A percentile compares a stretch with the other conserved stretches of the same genome.
These are phyloP conservation scores for Amaranthus hypochondriacus DNA, from an alignment of 148 eudicot species.

Conservation along the genomic window DNA sequence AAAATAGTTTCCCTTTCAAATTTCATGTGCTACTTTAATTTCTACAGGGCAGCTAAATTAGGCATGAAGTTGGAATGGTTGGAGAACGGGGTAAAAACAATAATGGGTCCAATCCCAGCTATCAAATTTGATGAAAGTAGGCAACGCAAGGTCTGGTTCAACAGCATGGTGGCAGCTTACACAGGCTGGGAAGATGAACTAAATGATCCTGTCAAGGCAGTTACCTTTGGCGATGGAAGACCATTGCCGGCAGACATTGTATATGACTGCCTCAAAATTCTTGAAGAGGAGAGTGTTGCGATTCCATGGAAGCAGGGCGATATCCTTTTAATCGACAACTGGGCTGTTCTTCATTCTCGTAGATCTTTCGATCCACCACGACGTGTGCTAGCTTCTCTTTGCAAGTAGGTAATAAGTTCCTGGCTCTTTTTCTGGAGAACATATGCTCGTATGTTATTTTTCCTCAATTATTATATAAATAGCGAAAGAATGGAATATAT, in stretches of 20 bases:
- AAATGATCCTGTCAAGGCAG: conserved; percentile 72
- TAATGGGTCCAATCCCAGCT: conserved; percentile 84
- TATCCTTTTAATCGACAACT: conserved; percentile 66
- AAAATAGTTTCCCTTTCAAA: neutral
- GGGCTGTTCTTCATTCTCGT: conserved; percentile 86
- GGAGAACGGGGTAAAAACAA: conserved; percentile 63
- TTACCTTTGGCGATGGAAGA: conserved; percentile 81
- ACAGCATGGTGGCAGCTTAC: conserved; percentile 84
- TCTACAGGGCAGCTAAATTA: conserved; percentile 67
- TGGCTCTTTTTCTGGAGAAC: neutral
- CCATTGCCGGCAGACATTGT: conserved; percentile 53
- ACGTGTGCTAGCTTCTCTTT: conserved; percentile 73
- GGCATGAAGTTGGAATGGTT: conserved; percentile 85
- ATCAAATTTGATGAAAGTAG: conserved; percentile 52
- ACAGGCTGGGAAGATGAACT: conserved; percentile 69
- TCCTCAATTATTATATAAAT: neutral
- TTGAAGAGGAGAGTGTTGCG: conserved; percentile 74
- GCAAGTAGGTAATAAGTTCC: conserved; percentile 43
- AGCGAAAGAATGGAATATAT: neutral
- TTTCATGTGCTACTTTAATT: neutral
- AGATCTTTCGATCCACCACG: conserved; percentile 72
- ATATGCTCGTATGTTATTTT: neutral
- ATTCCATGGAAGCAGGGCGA: conserved; percentile 87
- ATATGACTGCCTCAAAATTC: conserved; percentile 61
- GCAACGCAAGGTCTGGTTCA: conserved; percentile 83